These are phyloP conservation scores for Coemansia interrupta DNA, from an alignment of 192 early-diverging fungal species.

Conservation along the genomic window DNA sequence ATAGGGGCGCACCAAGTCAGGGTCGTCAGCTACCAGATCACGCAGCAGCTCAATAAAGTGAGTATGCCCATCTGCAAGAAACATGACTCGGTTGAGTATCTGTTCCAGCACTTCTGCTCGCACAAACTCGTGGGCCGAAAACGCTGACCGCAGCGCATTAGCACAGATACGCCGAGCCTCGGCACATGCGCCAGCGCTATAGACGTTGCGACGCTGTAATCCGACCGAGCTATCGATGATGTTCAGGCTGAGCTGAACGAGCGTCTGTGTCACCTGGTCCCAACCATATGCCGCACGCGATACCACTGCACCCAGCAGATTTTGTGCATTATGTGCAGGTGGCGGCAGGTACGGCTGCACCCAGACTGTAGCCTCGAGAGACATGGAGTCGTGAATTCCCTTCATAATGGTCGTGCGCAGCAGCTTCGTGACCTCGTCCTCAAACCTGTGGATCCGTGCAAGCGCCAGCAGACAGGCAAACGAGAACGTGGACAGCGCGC, in stretches of 20 bases:
- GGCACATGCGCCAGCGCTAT: constrained; percentile 16
- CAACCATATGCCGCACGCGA: constrained; percentile 35
- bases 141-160: constrained; percentile 30
- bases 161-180: constrained; percentile 14
- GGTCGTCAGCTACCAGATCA: constrained; percentile 23
- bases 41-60: constrained; percentile 22
- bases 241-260: constrained; percentile 37
- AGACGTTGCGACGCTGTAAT: constrained; percentile 13
- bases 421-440: constrained; percentile 51
- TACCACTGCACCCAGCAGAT: constrained; percentile 21
- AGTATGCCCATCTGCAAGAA: constrained; percentile 21
- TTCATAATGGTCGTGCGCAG: constrained; percentile 23
- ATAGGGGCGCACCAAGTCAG: constrained; percentile 22
- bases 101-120: constrained; percentile 68
- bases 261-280: constrained; percentile 49
- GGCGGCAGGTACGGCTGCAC: constrained; percentile 11
- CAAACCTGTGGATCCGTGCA: constrained; percentile 69
- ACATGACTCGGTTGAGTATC: constrained; percentile 46
- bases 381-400: constrained; percentile 23
- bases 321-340: not conserved
- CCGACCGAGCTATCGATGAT: constrained; percentile 19
- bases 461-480: constrained; percentile 65
- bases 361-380: constrained; percentile 17
- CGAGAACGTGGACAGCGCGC: constrained; percentile 57
- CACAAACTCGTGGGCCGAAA: constrained; percentile 61